Base-by-base conservation (phyloP, 2,329 filamentous ascomycete genomes). In the Neoscytalidium dimidiatum region DNA sequence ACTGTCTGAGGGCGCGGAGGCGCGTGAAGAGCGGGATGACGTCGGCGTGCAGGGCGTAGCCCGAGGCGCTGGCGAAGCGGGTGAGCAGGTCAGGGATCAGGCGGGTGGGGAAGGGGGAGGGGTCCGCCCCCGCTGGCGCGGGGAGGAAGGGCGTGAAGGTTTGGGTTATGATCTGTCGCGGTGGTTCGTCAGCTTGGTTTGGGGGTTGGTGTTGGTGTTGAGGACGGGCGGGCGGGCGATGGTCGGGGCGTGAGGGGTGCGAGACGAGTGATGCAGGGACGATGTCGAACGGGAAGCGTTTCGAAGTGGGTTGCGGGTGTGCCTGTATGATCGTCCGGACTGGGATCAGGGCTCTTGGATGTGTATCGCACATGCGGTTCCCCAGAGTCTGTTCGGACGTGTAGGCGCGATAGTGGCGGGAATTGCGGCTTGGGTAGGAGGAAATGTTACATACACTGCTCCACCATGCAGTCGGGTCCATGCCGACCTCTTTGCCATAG, bases 391-490 rank as follows among this genome's bases (percentile, higher is more conserved):
- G n/a, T n/a, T n/a, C n/a, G n/a, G n/a, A n/a, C n/a, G n/a, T n/a
- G n/a, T n/a, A n/a, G n/a, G n/a, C n/a, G n/a, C n/a, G n/a, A n/a
- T n/a, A n/a, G n/a, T n/a, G n/a, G n/a, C n/a, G n/a, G n/a, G n/a
- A n/a, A n/a, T n/a, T n/a, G n/a, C n/a, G n/a, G n/a, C n/a, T n/a
- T n/a, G n/a, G n/a, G n/a, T 29, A 29, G 13, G 28, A 28, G 52
- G 29, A 7, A 19, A 19, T 35, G 17, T 29, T 35, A 72, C 80
- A 68, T 75, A 87, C 86, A 71, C 85, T 84, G 5, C 79, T 81
- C 87, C 87, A 89, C 87, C 87, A 90, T 67, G 74, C 77, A 41
- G 81, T 77, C 0, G 85, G 79, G 7, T 81, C 80, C 69, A 88
- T 77, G 1, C 80, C 82, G 4, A 76, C 82, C 0, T 74, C 77